Evolutionary conservation across 805 yeast species (phyloP).

Genomic region (Yarrowia hollandica): DNA sequence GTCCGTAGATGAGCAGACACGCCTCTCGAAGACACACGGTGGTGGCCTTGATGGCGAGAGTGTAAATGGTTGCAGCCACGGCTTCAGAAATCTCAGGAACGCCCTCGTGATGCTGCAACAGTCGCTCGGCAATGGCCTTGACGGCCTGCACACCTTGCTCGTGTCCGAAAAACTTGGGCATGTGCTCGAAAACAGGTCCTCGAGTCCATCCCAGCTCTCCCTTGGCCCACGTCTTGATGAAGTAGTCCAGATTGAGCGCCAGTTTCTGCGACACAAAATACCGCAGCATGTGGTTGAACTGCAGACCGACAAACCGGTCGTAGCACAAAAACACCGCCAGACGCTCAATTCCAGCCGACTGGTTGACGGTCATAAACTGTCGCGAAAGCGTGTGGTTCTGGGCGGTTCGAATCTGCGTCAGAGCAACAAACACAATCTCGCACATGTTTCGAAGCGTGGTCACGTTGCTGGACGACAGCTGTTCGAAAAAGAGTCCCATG

Average conservation of each 20-base stretch:
- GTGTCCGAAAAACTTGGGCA: constrained; percentile 27
- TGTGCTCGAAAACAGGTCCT: constrained; percentile 3
- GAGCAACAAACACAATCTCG: constrained; percentile 39
- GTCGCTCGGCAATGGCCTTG: constrained; percentile 19
- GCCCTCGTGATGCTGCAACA: constrained; percentile 23
- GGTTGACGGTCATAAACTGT: constrained; percentile 22
- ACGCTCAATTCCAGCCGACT: constrained; percentile 7
- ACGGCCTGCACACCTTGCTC: constrained; percentile 18
- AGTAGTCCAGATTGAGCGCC: constrained; percentile 27
- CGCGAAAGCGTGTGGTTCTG: constrained; percentile 25
- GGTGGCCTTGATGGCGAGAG: constrained; percentile 55
- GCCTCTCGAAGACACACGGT: constrained; percentile 68
- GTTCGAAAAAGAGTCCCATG: constrained; percentile 50
- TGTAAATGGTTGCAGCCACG: constrained; percentile 41
- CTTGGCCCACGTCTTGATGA: constrained; percentile 23
- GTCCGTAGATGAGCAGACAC: constrained; percentile 55
- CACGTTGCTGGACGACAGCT: constrained; percentile 61
- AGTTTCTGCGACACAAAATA: constrained; percentile 19
- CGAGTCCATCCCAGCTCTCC: constrained; percentile 19
- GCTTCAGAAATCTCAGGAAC: constrained; percentile 28
- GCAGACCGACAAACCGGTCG: constrained; percentile 15
- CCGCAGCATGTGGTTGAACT: constrained; percentile 18
- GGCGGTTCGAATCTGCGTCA: constrained; percentile 15
- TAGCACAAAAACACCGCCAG: constrained; percentile 15
- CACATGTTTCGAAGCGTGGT: constrained; percentile 55